Conservation (phyloP, 2,329 filamentous ascomycete species). For the Myriosclerotinia curreyana region DNA sequence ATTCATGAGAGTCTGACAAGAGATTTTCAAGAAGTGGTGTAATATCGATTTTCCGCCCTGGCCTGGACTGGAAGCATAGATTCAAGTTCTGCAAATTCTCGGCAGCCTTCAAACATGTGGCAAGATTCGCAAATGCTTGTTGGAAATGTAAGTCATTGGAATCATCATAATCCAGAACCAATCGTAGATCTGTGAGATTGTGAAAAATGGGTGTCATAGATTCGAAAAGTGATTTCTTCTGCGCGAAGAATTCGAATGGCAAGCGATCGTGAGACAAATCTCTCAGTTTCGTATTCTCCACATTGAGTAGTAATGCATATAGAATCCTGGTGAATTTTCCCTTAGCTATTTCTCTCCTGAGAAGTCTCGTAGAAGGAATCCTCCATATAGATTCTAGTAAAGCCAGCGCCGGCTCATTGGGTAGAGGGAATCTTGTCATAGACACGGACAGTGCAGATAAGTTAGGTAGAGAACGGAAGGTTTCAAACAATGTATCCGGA, state of each 20-base stretch:
- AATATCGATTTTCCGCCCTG: constrained; percentile 22
- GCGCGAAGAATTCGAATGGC: constrained; percentile 37
- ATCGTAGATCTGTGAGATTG: constrained; percentile 26
- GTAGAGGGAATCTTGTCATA: background rate
- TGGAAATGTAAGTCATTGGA: constrained; percentile 6
- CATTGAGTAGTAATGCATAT: constrained; percentile 10
- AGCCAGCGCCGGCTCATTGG: constrained; percentile 16
- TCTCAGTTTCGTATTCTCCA: constrained; percentile 21
- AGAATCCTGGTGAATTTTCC: constrained; percentile 32
- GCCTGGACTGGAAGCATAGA: constrained; percentile 29
- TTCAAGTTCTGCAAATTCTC: constrained; percentile 25
- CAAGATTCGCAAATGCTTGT: constrained; percentile 28
- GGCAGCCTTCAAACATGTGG: constrained; percentile 26
- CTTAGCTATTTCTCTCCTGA: constrained; percentile 29
- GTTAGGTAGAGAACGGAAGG: constrained; percentile 29
- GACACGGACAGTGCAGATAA: constrained; percentile 21
- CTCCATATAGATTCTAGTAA: constrained; percentile 32
- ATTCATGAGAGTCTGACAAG: background rate
- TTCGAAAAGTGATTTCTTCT: constrained; percentile 24
- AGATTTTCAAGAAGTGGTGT: constrained; percentile 2
- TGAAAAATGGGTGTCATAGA: constrained; percentile 26
- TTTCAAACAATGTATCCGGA: constrained; percentile 21
- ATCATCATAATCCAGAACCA: constrained; percentile 31
- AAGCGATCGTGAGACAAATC: constrained; percentile 34
- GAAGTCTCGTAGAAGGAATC: constrained; percentile 31